Evolutionary conservation across 139 green algal species (phyloP).

Genomic region (Micromonas commoda): DNA sequence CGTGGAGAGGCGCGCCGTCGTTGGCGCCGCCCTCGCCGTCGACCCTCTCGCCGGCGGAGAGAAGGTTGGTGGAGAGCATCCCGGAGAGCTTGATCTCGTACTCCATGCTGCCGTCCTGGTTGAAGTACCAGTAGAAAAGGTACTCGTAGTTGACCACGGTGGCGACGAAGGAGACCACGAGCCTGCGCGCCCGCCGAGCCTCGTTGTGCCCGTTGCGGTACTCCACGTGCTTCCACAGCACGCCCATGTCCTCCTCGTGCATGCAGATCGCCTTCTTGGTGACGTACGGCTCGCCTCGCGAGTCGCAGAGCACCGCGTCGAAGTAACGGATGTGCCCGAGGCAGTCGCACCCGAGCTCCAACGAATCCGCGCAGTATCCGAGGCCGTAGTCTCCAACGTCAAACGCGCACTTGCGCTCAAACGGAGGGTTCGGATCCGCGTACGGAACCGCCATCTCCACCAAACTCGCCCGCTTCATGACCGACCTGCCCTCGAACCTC

Average conservation of each 20-base stretch:
- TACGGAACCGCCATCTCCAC: constrained; percentile 45
- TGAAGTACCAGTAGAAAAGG: constrained; percentile 37
- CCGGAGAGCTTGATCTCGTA: constrained; percentile 62
- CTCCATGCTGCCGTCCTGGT: constrained; percentile 45
- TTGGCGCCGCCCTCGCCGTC: not conserved
- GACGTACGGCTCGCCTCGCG: constrained; percentile 44
- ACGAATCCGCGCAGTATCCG: constrained; percentile 44
- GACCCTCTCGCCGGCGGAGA: constrained; percentile 40
- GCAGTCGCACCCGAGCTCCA: constrained; percentile 83
- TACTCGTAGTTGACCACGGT: constrained; percentile 64
- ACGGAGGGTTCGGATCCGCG: constrained; percentile 34
- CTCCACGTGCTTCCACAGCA: constrained; percentile 79
- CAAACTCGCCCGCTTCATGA: constrained; percentile 27
- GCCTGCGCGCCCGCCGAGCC: constrained; percentile 38
- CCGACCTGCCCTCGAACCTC: constrained; percentile 16
- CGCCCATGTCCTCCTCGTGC: constrained; percentile 76
- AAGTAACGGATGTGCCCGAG: constrained; percentile 78
- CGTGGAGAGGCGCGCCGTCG: constrained; percentile 30
- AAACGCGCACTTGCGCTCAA: constrained; percentile 42
- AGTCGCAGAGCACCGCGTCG: constrained; percentile 50
- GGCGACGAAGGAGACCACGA: constrained; percentile 52
- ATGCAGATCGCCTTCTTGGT: constrained; percentile 75
- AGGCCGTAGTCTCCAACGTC: constrained; percentile 43
- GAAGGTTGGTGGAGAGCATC: constrained; percentile 58
- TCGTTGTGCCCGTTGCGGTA: constrained; percentile 51